Evolutionary conservation across 2,329 filamentous ascomycete species (phyloP), one percentile per base, ranked within the genome.

Genomic region (Neophaeococcomyces aloes): DNA sequence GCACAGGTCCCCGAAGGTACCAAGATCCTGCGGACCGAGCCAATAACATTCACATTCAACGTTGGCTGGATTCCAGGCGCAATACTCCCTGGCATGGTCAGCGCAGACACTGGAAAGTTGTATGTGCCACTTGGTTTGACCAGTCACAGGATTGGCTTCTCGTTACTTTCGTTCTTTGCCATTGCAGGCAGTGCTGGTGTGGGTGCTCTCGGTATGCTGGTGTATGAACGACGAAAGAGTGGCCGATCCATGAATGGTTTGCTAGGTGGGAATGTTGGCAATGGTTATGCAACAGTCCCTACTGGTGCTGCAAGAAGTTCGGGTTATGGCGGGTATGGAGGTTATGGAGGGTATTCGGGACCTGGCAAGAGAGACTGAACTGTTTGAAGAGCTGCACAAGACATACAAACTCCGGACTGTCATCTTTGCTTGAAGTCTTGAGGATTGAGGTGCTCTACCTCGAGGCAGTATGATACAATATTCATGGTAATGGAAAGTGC

Each of bases 1-100:
- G 70, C 56, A 69, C 61, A 57, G 65, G 65, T 67, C 35, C 67
- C 62, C 38, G 72, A 64, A 67, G 71, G 66, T 3, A 68, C 69
- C 1, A 80, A 80, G 56, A 75, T 95, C 37, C 77, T 95, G 25
- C 94, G 95, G 51, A 88, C 89, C 10, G 88, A 96, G 62, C 76
- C 83, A 4, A 63, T 96, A 45, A 81, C 84, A 0, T 69, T 96
- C 54, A 74, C 71, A 34, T 84, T 96, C 57, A 83, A 78, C 31
- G 81, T 96, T 11, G 71, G 86, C 34, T 96, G 91, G 91, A 51
- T 68, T 38, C 58, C 67, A 41, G 61, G 66, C 5, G 61, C 48
- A 6, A 52, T 55, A 6, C 32, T 56, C 18, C 54, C 54, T 2
- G 53, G 53, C n/a, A 55, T 56, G 54, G 53, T 50, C 7, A 42